These are phyloP conservation scores for Zygotorulaspora sp. DNA, from an alignment of 805 yeast species.

Conservation along the genomic window DNA sequence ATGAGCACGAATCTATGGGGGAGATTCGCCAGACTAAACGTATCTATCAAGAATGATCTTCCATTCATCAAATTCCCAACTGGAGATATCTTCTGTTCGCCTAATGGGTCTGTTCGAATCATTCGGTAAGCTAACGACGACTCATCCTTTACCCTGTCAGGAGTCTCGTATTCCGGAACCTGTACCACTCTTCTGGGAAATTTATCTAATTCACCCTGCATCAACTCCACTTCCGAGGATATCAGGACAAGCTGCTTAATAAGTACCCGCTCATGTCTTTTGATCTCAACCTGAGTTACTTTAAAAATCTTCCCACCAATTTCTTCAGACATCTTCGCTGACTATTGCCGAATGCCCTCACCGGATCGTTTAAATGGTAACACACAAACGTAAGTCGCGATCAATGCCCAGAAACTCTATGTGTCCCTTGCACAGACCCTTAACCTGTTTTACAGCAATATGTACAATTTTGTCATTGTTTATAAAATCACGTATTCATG, in stretches of 20 bases:
- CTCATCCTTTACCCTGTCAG: conserved; percentile 8
- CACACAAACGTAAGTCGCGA: not conserved
- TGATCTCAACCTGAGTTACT: conserved; percentile 6
- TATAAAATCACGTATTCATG: no score
- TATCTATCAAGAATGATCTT: conserved; percentile 38
- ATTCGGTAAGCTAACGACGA: conserved; percentile 15
- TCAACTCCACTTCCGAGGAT: conserved; percentile 15
- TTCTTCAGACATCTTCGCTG: conserved; percentile 5
- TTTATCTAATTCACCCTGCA: conserved; percentile 22
- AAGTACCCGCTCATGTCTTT: conserved; percentile 24
- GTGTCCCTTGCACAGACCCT: no score
- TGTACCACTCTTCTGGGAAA: conserved; percentile 20
- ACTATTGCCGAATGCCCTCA: not conserved
- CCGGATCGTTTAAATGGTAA: not conserved
- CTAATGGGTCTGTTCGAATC: conserved; percentile 38
- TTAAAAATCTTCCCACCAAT: conserved; percentile 7
- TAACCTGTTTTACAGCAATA: no score
- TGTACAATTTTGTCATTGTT: no score
- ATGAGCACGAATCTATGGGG: conserved; percentile 34
- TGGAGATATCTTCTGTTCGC: conserved; percentile 42
- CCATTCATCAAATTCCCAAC: conserved; percentile 40
- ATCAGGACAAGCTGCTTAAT: conserved; percentile 24
- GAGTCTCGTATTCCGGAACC: conserved; percentile 19
- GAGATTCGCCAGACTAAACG: conserved; percentile 38
- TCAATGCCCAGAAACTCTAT: no score